phyloP scores from a whole-genome alignment of 495 filamentous ascomycete genomes.

The Hyaloscypha variabilis region DNA sequence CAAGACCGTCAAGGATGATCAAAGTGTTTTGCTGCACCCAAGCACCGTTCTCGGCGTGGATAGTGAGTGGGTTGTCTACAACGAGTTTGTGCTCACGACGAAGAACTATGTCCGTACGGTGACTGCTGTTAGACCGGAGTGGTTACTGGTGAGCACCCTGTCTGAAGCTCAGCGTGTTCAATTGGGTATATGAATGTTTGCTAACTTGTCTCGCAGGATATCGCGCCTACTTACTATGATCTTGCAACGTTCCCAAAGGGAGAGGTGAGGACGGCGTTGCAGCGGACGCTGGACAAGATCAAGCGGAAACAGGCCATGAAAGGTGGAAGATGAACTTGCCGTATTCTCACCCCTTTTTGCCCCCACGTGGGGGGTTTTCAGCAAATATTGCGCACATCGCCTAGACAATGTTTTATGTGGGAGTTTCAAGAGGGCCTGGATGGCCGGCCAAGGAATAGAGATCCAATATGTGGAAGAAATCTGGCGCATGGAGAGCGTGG shows the following conservation, averaged over 20 bases:
- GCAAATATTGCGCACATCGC: background rate
- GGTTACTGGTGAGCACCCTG: conserved; percentile 76
- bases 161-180: background rate
- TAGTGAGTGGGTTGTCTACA: conserved; percentile 96
- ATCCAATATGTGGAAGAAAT: background rate
- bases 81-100: conserved; percentile 96
- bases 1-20: conserved; percentile 91
- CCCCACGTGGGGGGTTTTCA: background rate
- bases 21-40: conserved; percentile 88
- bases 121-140: conserved; percentile 71
- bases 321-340: conserved; percentile 23
- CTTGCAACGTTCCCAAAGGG: conserved; percentile 81
- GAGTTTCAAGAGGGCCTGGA: background rate
- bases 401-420: background rate
- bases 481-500: background rate
- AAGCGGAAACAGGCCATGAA: conserved; percentile 47
- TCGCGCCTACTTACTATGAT: conserved; percentile 92
- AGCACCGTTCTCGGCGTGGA: conserved; percentile 84
- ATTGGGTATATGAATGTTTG: background rate
- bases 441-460: background rate
- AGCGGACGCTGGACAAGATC: conserved; percentile 73
- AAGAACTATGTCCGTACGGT: conserved; percentile 87
- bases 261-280: conserved; percentile 77
- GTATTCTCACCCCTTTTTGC: background rate
- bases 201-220: conserved; percentile 58